Percentiles rank a stretch among this genome's conserved stretches.
These are phyloP conservation scores for Trichopus zeylanicus DNA, from an alignment of 116 monocot species.

Conservation along the genomic window DNA sequence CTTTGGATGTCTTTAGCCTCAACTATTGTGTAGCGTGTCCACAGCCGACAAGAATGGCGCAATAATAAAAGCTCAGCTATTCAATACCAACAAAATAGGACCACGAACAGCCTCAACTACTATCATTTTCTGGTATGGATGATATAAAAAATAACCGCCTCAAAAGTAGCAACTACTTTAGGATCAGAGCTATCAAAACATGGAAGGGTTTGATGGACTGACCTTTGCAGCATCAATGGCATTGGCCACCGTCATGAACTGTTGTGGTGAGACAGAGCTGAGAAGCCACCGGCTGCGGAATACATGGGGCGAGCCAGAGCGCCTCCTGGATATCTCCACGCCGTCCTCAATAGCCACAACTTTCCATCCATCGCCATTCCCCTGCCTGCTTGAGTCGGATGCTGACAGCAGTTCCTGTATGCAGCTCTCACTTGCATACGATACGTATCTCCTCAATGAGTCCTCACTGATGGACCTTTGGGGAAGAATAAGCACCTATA, in stretches of 20 bases:
- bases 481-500: not conserved
- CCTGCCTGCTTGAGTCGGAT: slow-evolving; percentile 29
- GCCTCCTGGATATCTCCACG: slow-evolving; percentile 67
- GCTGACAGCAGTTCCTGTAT: slow-evolving; percentile 77
- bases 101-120: no score
- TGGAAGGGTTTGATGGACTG: not conserved
- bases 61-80: no score
- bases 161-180: no score
- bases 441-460: slow-evolving; percentile 73
- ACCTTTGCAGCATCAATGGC: slow-evolving; percentile 89
- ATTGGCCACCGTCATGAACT: slow-evolving; percentile 70
- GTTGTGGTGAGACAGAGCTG: slow-evolving; percentile 46
- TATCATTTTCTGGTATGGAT: not conserved
- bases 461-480: slow-evolving; percentile 85
- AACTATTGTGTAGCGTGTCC: no score
- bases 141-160: not conserved
- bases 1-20: no score
- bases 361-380: slow-evolving; percentile 50
- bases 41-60: no score
- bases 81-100: no score
- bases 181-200: no score
- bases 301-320: slow-evolving; percentile 42
- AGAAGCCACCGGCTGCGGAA: slow-evolving; percentile 66
- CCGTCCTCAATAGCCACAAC: slow-evolving; percentile 39
- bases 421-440: slow-evolving; percentile 83